Evolutionary conservation across 2,329 filamentous ascomycete species (phyloP).

Genomic region (Fusarium sp.): DNA sequence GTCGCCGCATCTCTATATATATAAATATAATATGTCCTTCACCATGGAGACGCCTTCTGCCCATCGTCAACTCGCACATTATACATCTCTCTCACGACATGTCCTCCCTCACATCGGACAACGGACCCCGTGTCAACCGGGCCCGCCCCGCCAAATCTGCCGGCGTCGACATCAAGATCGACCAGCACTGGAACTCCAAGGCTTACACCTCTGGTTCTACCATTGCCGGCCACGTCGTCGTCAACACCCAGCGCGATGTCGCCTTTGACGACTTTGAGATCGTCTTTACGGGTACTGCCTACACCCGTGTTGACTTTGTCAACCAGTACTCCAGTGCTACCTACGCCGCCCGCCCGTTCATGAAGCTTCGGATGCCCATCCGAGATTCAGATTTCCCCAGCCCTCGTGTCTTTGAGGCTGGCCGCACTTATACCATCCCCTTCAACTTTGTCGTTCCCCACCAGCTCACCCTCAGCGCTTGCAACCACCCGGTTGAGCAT

Average conservation of each 20-base stretch:
- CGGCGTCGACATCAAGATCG: conserved; percentile 61
- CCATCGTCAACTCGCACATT: conserved; percentile 28
- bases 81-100: conserved; percentile 33
- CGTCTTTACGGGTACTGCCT: conserved; percentile 62
- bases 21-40: conserved; percentile 42
- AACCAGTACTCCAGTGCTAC: conserved; percentile 61
- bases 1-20: conserved; percentile 33
- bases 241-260: conserved; percentile 59
- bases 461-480: conserved; percentile 68
- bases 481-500: conserved; percentile 61
- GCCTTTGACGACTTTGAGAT: conserved; percentile 66
- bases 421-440: conserved; percentile 62
- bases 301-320: conserved; percentile 64
- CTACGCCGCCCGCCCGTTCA: conserved; percentile 63
- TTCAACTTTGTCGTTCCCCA: conserved; percentile 71
- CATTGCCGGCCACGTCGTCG: conserved; percentile 61
- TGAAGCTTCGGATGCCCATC: conserved; percentile 68
- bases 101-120: conserved; percentile 42
- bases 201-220: conserved; percentile 67
- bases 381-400: conserved; percentile 59
- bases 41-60: conserved; percentile 24
- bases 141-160: conserved; percentile 43
- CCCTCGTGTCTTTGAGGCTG: conserved; percentile 61
- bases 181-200: conserved; percentile 66
- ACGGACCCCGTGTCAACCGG: conserved; percentile 38